Evolutionary conservation across 495 filamentous ascomycete genomes (phyloP).

Genomic region (Neurospora hispaniola): DNA sequence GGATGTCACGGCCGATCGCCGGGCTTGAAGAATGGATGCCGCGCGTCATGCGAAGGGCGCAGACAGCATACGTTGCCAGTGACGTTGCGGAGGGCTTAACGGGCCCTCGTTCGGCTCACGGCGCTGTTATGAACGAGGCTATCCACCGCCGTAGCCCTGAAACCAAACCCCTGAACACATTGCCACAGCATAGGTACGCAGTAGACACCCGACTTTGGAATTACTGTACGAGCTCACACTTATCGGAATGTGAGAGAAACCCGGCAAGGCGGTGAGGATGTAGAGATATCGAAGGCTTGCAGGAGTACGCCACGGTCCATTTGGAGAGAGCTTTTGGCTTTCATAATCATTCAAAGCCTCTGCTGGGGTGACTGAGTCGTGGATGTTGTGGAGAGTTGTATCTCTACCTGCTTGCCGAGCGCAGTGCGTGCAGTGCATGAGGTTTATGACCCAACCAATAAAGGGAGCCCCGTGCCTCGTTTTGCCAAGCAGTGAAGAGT

Average conservation of each 20-base stretch:
- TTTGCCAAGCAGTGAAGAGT: not conserved
- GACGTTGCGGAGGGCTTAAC: not conserved
- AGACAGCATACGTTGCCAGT: not conserved
- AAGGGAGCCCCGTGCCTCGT: not conserved
- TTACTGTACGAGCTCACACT: not conserved
- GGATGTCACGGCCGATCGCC: not conserved
- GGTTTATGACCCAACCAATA: not conserved
- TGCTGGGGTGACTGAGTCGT: not conserved
- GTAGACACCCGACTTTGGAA: not conserved
- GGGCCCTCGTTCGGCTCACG: not conserved
- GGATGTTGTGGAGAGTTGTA: not conserved
- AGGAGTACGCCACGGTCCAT: not conserved
- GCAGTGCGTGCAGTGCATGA: not conserved
- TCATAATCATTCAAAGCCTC: not conserved
- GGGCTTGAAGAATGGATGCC: not conserved
- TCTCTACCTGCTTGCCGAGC: not conserved
- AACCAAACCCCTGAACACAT: not conserved
- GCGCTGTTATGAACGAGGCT: constrained; percentile 7
- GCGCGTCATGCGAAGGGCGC: not conserved
- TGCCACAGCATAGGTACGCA: not conserved
- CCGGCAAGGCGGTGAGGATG: not conserved
- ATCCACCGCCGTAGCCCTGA: constrained; percentile 8
- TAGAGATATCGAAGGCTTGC: not conserved
- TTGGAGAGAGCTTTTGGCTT: not conserved
- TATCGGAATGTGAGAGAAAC: not conserved